Evolutionary conservation across 768 basidiomycete species (phyloP), one percentile per base, ranked within the genome.

Genomic region (Lentinula raphanica): DNA sequence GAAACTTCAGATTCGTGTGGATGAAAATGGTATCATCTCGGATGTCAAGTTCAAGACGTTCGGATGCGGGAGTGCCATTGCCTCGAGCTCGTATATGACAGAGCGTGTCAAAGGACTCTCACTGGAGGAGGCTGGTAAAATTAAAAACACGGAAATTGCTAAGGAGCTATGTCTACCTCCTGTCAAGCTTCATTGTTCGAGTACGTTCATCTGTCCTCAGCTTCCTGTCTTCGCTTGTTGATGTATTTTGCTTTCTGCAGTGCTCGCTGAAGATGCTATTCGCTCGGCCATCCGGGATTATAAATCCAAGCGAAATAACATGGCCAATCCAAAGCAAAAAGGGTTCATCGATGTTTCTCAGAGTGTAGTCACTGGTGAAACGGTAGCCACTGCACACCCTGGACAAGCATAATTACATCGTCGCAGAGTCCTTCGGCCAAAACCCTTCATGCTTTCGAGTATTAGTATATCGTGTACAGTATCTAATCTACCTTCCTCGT

Each of bases 21-120:
- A 96, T 71, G 94, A 96, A 59, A 79, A 90, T 35, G 94, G 94
- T 35, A 83, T 98, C 72, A 99, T 99, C 68, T 90, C 89, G 49
- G 97, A 99, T 69, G 97, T 98, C 74, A 97, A 96, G 76, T 98
- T 98, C 81, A 99, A 98, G 80, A 98, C 97, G 0, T 98, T 99
- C 72, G 96, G 97, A 2, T 98, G 97, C 71, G 97, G 97, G 54
- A 95, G 93, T 63, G 94, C 94, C 64, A 99, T 99, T 60, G 97
- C 97, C 0, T 96, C 94, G 1, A 94, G 92, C 67, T 95, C 92
- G 6, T 99, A 96, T 71, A 94, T 98, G 92, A 99, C 97, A 17
- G 96, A 99, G 76, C 90, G 94, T 53, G 96, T 99, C 60, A 96
- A 87, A 75, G 97, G 97, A 25, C 80, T 98, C 60, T 87, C 88